phyloP scores from a whole-genome alignment of 352 stramenopile genomes.

The Halophytophthora batemanensis region DNA sequence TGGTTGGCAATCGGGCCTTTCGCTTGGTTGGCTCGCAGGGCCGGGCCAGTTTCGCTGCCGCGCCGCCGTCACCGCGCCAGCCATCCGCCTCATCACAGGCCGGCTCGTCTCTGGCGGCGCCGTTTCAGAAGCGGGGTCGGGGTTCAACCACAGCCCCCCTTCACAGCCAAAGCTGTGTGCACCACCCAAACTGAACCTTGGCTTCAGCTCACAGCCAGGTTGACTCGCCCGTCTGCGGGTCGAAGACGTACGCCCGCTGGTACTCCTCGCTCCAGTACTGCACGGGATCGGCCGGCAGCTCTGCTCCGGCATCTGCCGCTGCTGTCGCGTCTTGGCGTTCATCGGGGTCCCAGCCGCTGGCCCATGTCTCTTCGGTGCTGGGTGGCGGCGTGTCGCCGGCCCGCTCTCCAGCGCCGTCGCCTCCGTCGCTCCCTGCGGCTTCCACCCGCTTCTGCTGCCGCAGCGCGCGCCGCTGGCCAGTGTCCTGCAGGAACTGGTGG shows the following conservation, averaged over 20 bases:
- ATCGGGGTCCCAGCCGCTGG: no score
- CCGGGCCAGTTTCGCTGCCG: no score
- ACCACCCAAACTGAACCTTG: conserved; percentile 27
- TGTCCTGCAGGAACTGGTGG: conserved; percentile 46
- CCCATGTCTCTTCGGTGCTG: no score
- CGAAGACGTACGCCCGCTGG: conserved; percentile 45
- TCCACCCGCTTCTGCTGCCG: conserved; percentile 9
- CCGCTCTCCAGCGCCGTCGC: conserved; percentile 2
- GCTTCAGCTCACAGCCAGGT: conserved; percentile 31
- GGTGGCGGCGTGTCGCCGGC: background rate
- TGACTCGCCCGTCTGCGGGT: conserved; percentile 40
- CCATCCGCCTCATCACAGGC: conserved; percentile 22
- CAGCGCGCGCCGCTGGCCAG: conserved; percentile 28
- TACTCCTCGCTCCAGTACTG: conserved; percentile 67
- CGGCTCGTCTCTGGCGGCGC: background rate
- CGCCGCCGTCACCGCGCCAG: background rate
- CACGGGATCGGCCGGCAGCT: conserved; percentile 18
- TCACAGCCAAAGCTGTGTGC: conserved; percentile 8
- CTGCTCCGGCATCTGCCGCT: conserved; percentile 3
- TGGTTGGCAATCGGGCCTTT: no score
- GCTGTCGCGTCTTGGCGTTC: background rate
- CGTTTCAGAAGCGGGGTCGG: conserved; percentile 4
- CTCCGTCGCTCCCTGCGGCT: background rate
- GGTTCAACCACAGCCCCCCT: conserved; percentile 11
- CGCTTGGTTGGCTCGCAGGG: no score